Evolutionary conservation across 352 stramenopile genomes (phyloP).

Genomic region (Pythium chondricola): DNA sequence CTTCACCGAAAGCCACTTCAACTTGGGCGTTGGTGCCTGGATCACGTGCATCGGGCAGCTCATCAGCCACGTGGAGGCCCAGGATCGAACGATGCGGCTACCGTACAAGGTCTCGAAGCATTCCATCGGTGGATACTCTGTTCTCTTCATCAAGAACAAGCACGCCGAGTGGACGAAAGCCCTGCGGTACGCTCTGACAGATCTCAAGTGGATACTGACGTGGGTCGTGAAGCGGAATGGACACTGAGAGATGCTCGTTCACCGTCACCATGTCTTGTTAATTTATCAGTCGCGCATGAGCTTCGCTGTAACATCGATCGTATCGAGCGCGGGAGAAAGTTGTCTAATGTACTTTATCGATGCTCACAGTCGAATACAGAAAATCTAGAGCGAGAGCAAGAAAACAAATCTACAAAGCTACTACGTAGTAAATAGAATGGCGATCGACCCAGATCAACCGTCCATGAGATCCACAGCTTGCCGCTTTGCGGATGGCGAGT

Average conservation of each 20-base stretch:
- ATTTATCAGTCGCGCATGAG: too few species aligned
- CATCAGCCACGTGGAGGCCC: conserved; percentile 39
- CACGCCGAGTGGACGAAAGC: conserved; percentile 80
- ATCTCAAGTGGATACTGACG: conserved; percentile 69
- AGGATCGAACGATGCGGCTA: conserved; percentile 54
- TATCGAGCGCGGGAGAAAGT: too few species aligned
- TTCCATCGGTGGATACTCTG: conserved; percentile 56
- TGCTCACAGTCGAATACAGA: too few species aligned
- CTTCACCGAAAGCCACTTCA: conserved; percentile 82
- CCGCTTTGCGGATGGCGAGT: conserved; percentile 32
- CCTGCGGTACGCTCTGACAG: conserved; percentile 30
- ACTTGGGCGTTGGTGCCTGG: conserved; percentile 76
- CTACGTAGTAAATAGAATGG: too few species aligned
- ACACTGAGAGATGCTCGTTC: too few species aligned
- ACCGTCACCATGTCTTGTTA: too few species aligned
- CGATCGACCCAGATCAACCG: too few species aligned
- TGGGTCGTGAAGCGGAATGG: conserved; percentile 40
- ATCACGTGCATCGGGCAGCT: conserved; percentile 72
- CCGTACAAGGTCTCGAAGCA: conserved; percentile 81
- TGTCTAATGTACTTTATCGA: too few species aligned
- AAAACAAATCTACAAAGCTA: too few species aligned
- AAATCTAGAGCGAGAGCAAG: too few species aligned
- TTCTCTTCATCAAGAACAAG: conserved; percentile 79
- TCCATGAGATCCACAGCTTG: too few species aligned
- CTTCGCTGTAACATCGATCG: too few species aligned